A percentile compares a stretch with the other conserved stretches of the same genome.
Conservation (phyloP, 2,329 filamentous ascomycete genomes). For the Septoria linicola region DNA sequence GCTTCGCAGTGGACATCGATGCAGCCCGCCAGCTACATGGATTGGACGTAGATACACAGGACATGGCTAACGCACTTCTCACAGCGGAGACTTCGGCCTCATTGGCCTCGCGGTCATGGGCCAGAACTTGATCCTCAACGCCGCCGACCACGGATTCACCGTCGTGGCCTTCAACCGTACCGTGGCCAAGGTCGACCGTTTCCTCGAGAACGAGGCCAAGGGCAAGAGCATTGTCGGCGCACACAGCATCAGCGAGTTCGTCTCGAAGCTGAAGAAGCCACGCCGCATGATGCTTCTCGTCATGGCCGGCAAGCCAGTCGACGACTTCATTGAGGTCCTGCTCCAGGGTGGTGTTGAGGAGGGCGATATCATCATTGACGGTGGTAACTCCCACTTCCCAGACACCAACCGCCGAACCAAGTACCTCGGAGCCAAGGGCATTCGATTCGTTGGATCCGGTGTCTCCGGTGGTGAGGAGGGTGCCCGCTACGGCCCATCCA, state of each 20-base stretch:
- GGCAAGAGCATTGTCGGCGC: constrained; percentile 94
- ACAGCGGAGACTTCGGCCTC: constrained; percentile 54
- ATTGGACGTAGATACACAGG: not conserved
- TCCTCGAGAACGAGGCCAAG: constrained; percentile 48
- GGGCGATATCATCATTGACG: constrained; percentile 98
- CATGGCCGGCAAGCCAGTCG: constrained; percentile 95
- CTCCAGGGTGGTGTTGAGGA: constrained; percentile 68
- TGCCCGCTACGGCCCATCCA: constrained; percentile 91
- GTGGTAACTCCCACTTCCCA: constrained; percentile 98
- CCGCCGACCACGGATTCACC: constrained; percentile 71
- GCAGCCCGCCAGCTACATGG: too few species aligned
- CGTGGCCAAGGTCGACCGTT: constrained; percentile 90
- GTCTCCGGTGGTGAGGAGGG: constrained; percentile 99
- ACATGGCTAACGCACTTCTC: constrained; percentile 25
- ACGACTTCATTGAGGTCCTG: constrained; percentile 97
- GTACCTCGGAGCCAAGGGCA: constrained; percentile 82
- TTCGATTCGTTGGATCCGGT: constrained; percentile 94
- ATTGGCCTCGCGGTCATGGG: constrained; percentile 55
- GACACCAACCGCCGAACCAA: constrained; percentile 96
- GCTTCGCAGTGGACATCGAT: not conserved
- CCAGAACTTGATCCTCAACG: constrained; percentile 57
- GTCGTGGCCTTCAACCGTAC: constrained; percentile 99
- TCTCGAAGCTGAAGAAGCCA: constrained; percentile 93
- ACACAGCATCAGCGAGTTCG: constrained; percentile 90
- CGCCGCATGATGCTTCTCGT: constrained; percentile 98